Conservation (phyloP, 805 yeast genomes). For the Teunomyces pallodes region DNA sequence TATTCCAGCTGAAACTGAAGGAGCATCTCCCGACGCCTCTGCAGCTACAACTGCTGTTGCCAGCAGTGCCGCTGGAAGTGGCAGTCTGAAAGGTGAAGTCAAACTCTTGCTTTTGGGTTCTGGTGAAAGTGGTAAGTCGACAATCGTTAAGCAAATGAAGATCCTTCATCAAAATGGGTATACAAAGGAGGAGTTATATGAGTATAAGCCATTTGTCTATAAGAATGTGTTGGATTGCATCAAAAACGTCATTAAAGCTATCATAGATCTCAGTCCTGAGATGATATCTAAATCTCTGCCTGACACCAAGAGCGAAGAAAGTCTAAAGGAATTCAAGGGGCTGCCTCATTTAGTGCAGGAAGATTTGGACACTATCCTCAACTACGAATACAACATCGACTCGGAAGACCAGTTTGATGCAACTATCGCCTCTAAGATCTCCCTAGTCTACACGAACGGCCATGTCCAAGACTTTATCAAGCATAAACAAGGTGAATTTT, state of each 20-base stretch:
- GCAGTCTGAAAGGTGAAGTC: constrained; percentile 36
- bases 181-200: constrained; percentile 64
- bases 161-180: constrained; percentile 73
- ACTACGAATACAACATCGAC: constrained; percentile 51
- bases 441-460: constrained; percentile 53
- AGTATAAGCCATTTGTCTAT: constrained; percentile 76
- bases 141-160: constrained; percentile 79
- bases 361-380: constrained; percentile 45
- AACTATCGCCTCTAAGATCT: constrained; percentile 47
- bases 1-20: not conserved
- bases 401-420: constrained; percentile 52
- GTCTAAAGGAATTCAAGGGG: constrained; percentile 12
- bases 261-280: constrained; percentile 48
- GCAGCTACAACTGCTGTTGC: not conserved
- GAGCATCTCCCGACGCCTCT: not conserved
- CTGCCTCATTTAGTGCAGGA: constrained; percentile 9
- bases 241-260: constrained; percentile 65
- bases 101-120: constrained; percentile 82
- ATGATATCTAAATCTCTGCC: constrained; percentile 22
- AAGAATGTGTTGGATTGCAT: constrained; percentile 77
- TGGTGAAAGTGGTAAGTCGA: constrained; percentile 83
- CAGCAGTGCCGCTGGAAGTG: not conserved
- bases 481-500: constrained; percentile 65
- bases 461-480: constrained; percentile 57
- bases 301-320: constrained; percentile 6